phyloP scores from a whole-genome alignment of 208 protist species.

The Polymyxa betae region DNA sequence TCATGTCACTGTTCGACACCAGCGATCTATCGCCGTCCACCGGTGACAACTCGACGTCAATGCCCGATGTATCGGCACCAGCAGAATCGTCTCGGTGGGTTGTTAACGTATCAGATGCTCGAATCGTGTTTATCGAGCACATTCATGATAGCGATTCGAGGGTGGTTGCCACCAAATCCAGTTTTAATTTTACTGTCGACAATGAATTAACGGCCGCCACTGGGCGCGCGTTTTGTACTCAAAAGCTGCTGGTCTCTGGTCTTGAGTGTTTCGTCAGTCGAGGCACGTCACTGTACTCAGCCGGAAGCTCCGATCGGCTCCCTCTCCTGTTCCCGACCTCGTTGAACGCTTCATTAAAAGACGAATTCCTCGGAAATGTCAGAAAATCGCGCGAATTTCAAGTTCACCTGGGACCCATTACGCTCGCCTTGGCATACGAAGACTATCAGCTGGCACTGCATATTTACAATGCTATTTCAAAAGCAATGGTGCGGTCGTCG shows the following conservation, averaged over 20 bases:
- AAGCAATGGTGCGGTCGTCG: neutral
- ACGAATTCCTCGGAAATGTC: neutral
- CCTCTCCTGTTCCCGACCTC: neutral
- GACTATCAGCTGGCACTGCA: neutral
- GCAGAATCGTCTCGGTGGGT: neutral
- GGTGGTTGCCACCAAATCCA: slow-evolving; percentile 6
- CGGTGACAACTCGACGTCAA: neutral
- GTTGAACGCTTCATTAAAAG: neutral
- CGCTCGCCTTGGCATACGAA: neutral
- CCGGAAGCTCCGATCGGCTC: neutral
- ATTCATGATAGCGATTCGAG: neutral
- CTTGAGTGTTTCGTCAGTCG: slow-evolving; percentile 24
- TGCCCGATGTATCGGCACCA: neutral
- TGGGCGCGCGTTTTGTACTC: neutral
- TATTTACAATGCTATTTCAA: neutral
- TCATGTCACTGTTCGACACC: neutral
- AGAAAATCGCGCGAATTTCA: slow-evolving; percentile 29
- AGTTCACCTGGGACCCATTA: neutral
- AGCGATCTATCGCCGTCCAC: neutral
- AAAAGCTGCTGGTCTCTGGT: slow-evolving; percentile 11
- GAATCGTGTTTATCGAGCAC: slow-evolving; percentile 28
- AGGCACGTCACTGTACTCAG: neutral
- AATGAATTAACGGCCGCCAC: neutral
- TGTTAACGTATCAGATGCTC: slow-evolving; percentile 9
- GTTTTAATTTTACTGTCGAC: neutral